Conservation (phyloP, 1,284 basidiomycete genomes). For the Coniferiporia weirii region DNA sequence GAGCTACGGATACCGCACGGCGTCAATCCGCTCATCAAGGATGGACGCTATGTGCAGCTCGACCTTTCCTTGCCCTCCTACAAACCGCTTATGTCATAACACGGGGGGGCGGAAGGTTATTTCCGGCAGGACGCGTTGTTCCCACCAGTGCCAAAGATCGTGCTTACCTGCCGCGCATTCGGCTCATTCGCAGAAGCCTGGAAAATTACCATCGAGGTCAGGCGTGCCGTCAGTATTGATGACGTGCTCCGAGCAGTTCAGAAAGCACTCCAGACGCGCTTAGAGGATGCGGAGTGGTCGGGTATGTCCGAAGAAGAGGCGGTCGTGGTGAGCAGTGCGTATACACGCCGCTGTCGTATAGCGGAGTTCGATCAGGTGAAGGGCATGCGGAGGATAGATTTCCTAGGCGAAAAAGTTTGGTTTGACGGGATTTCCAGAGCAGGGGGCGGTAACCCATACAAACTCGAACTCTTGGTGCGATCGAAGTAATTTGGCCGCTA, state of each 20-base stretch:
- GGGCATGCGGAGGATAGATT: constrained; percentile 15
- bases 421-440: constrained; percentile 11
- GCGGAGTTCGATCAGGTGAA: constrained; percentile 12
- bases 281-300: constrained; percentile 16
- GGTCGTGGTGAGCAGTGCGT: constrained; percentile 4
- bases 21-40: too few relatives aligned
- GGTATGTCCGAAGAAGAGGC: not conserved
- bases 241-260: constrained; percentile 6
- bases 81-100: too few relatives aligned
- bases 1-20: too few relatives aligned
- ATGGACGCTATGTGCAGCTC: too few relatives aligned
- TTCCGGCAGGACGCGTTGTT: not conserved
- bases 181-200: constrained; percentile 8
- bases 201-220: constrained; percentile 3
- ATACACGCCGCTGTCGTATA: constrained; percentile 8
- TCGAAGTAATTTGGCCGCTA: not conserved
- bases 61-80: too few relatives aligned
- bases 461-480: constrained; percentile 7
- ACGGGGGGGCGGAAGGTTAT: not conserved
- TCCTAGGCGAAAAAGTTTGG: constrained; percentile 12
- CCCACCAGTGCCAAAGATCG: not conserved
- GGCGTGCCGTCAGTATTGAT: constrained; percentile 7
- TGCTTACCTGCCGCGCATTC: constrained; percentile 5
- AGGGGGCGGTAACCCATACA: constrained; percentile 6
- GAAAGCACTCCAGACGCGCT: constrained; percentile 1